Conservation (phyloP, 164 flowering plant species). For the Macadamia tetraphylla region DNA sequence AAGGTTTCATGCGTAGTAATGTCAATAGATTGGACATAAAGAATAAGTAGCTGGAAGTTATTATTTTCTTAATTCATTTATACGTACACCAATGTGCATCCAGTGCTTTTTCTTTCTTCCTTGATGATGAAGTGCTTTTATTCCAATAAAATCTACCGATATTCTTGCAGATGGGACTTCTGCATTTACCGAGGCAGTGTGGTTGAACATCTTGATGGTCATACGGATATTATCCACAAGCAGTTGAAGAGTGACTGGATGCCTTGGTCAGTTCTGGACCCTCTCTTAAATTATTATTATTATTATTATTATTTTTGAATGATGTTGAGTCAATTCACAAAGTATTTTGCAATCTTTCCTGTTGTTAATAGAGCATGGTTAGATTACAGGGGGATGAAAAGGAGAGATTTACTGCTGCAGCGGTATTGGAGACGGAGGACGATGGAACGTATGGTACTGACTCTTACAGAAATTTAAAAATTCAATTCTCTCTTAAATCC, state of each 20-base stretch:
- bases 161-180: constrained; percentile 83
- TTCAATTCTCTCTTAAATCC: background rate
- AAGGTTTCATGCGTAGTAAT: background rate
- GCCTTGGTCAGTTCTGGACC: constrained; percentile 56
- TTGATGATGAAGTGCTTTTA: background rate
- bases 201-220: constrained; percentile 93
- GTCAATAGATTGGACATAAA: background rate
- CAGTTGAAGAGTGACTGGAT: constrained; percentile 65
- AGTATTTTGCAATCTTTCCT: constrained; percentile 2
- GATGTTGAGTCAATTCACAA: background rate
- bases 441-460: constrained; percentile 89
- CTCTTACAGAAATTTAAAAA: constrained; percentile 1
- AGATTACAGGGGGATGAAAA: constrained; percentile 71
- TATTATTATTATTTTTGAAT: background rate
- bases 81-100: constrained; percentile 4
- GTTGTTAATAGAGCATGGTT: constrained; percentile 9
- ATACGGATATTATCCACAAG: constrained; percentile 77
- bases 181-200: constrained; percentile 62
- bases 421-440: constrained; percentile 98
- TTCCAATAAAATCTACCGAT: background rate
- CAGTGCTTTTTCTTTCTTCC: background rate
- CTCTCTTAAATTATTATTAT: background rate
- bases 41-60: too few species aligned
- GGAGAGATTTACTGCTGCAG: constrained; percentile 71
- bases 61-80: background rate